Conservation (phyloP, 768 basidiomycete genomes). For the Tricholomella constricta region DNA sequence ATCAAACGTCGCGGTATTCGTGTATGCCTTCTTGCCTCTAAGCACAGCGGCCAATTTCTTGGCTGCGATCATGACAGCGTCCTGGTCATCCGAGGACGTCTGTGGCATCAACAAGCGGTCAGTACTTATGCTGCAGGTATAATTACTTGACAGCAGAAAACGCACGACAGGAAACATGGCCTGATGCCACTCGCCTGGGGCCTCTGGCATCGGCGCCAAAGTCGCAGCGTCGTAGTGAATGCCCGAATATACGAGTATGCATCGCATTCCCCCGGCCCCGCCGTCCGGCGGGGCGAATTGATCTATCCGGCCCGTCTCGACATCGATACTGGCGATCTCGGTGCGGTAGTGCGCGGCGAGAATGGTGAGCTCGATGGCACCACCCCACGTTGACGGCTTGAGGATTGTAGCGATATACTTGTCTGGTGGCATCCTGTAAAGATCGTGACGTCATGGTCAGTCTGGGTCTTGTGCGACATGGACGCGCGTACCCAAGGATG, state of each 20-base stretch:
- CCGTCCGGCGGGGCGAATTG: constrained; percentile 63
- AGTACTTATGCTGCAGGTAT: background rate
- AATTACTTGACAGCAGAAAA: background rate
- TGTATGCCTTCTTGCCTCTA: constrained; percentile 79
- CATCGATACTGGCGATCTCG: constrained; percentile 89
- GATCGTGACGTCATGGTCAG: background rate
- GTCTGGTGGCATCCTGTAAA: constrained; percentile 49
- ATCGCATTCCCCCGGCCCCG: constrained; percentile 45
- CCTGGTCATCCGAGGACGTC: constrained; percentile 38
- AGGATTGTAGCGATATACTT: constrained; percentile 83
- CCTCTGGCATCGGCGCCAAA: constrained; percentile 73
- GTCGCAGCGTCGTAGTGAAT: constrained; percentile 96
- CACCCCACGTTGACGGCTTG: constrained; percentile 86
- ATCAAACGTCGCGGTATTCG: constrained; percentile 91
- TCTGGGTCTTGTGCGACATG: background rate
- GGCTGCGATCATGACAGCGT: constrained; percentile 64
- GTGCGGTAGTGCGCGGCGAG: constrained; percentile 80
- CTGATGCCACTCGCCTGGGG: constrained; percentile 87
- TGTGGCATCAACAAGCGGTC: constrained; percentile 16
- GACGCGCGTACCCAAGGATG: constrained; percentile 72
- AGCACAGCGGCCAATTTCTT: constrained; percentile 71
- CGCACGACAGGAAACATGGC: constrained; percentile 72
- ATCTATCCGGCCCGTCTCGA: constrained; percentile 90
- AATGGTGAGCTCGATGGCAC: constrained; percentile 90
- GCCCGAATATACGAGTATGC: constrained; percentile 88